Evolutionary conservation across 2,329 filamentous ascomycete genomes (phyloP).

Genomic region (Fusarium burgessii): DNA sequence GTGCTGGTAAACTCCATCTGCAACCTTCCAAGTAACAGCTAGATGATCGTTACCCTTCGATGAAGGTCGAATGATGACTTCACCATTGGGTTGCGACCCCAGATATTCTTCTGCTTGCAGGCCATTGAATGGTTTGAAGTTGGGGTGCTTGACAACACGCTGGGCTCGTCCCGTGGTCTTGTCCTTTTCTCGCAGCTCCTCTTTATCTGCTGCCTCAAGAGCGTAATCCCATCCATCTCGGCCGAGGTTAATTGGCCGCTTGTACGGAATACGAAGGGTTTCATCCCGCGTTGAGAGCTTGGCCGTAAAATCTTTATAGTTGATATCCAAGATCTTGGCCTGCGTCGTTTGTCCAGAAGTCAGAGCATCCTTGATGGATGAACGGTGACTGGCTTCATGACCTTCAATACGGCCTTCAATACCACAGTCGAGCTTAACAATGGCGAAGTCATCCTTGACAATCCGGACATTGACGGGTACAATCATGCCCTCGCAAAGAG

Average conservation of each 20-base stretch:
- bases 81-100: constrained; percentile 84
- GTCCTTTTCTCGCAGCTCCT: constrained; percentile 87
- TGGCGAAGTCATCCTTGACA: constrained; percentile 91
- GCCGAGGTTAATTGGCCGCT: constrained; percentile 76
- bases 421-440: constrained; percentile 93
- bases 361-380: constrained; percentile 79
- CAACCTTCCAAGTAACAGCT: constrained; percentile 97
- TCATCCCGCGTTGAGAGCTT: constrained; percentile 89
- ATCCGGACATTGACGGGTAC: constrained; percentile 89
- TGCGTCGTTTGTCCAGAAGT: constrained; percentile 85
- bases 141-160: constrained; percentile 96
- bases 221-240: constrained; percentile 88
- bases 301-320: constrained; percentile 85
- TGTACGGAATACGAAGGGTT: constrained; percentile 78
- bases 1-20: constrained; percentile 95
- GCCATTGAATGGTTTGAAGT: constrained; percentile 94
- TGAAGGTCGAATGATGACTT: constrained; percentile 94
- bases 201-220: constrained; percentile 84
- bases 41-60: constrained; percentile 96
- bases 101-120: constrained; percentile 94
- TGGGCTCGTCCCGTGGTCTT: constrained; percentile 86
- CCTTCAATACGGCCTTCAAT: constrained; percentile 89
- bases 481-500: constrained; percentile 90
- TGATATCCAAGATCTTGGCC: constrained; percentile 88
- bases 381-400: constrained; percentile 81